Conservation (phyloP, 495 filamentous ascomycete genomes). For the Podospora pseudoanserina region DNA sequence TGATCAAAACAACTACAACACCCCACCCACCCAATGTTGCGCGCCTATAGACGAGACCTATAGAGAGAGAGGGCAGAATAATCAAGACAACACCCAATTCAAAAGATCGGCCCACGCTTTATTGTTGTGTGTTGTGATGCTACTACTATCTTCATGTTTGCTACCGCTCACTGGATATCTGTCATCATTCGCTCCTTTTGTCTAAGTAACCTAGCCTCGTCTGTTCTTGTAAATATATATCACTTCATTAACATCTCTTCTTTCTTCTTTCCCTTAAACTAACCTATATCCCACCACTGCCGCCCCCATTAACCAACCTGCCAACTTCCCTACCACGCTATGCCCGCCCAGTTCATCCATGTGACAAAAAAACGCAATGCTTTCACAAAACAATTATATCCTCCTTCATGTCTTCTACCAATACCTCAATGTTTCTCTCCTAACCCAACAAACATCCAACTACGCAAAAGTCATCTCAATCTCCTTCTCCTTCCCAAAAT, state of each 20-base stretch:
- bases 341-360: not conserved
- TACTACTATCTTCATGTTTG: too few relatives aligned
- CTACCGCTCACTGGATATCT: not conserved
- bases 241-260: not conserved
- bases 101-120: too few relatives aligned
- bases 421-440: not conserved
- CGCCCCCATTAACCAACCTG: not conserved
- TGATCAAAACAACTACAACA: constrained; percentile 14
- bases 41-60: too few relatives aligned
- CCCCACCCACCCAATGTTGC: not conserved
- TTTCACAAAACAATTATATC: not conserved
- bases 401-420: not conserved
- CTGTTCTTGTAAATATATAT: not conserved
- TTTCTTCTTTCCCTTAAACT: not conserved
- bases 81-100: too few relatives aligned
- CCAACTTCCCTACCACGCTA: not conserved
- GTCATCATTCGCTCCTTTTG: not conserved
- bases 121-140: too few relatives aligned
- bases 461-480: constrained; percentile 74
- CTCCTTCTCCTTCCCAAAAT: constrained; percentile 67
- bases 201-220: not conserved
- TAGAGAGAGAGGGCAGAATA: too few relatives aligned
- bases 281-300: not conserved
- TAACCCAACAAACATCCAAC: not conserved
- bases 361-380: not conserved